These are phyloP conservation scores for Pestalotiopsis sp. DNA, from an alignment of 2,329 filamentous ascomycete species.

Conservation along the genomic window DNA sequence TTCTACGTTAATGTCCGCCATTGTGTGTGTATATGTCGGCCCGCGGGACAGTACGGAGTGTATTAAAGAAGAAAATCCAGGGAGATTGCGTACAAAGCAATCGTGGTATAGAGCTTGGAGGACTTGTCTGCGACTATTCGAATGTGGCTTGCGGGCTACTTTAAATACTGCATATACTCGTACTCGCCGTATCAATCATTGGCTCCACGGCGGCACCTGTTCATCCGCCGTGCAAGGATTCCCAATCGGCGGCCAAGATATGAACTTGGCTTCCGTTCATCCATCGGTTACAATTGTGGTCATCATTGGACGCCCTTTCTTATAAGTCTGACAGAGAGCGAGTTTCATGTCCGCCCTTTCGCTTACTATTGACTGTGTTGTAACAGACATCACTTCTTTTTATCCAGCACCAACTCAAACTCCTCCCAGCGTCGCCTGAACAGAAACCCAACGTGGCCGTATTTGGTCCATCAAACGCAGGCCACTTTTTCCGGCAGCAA, in stretches of 20 bases:
- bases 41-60: not conserved
- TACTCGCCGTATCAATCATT: not conserved
- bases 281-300: not conserved
- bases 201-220: conserved; percentile 10
- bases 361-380: too few species aligned
- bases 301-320: too few species aligned
- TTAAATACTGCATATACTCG: conserved; percentile 7
- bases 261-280: not conserved
- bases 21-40: not conserved
- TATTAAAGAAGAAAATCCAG: not conserved
- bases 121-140: not conserved
- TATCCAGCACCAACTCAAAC: not conserved
- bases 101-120: not conserved
- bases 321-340: too few species aligned
- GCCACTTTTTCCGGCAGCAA: not conserved
- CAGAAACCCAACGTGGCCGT: not conserved
- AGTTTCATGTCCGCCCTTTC: too few species aligned
- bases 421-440: not conserved
- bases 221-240: conserved; percentile 5
- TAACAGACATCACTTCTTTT: too few species aligned
- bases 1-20: conserved; percentile 54
- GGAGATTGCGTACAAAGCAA: not conserved
- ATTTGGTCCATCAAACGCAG: not conserved
- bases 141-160: not conserved
- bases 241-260: not conserved